phyloP scores from a whole-genome alignment of 768 basidiomycete species.

The Austroboletus eburneus region DNA sequence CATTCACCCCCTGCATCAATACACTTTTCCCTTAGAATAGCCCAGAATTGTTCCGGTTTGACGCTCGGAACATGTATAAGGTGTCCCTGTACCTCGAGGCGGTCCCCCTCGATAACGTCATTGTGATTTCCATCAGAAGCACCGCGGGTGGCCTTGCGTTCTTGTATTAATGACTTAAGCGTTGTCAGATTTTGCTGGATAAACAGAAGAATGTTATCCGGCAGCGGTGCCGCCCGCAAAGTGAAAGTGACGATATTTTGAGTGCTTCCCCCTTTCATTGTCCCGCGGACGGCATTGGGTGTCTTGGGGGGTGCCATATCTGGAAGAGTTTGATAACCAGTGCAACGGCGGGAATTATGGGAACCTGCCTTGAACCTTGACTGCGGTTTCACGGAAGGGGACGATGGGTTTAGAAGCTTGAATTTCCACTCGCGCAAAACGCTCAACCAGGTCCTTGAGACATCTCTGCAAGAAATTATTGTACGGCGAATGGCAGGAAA shows the following conservation, averaged over 20 bases:
- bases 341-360: not conserved
- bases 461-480: slow-evolving; percentile 62
- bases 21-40: slow-evolving; percentile 57
- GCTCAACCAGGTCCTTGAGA: slow-evolving; percentile 90
- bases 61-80: slow-evolving; percentile 60
- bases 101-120: slow-evolving; percentile 32
- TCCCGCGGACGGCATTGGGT: slow-evolving; percentile 66
- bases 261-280: slow-evolving; percentile 63
- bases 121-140: slow-evolving; percentile 6
- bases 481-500: not conserved
- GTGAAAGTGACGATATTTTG: slow-evolving; percentile 76
- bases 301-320: slow-evolving; percentile 89
- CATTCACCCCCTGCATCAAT: slow-evolving; percentile 73
- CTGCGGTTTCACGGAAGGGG: slow-evolving; percentile 93
- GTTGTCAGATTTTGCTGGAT: slow-evolving; percentile 66
- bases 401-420: slow-evolving; percentile 95
- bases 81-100: slow-evolving; percentile 50
- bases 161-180: slow-evolving; percentile 58
- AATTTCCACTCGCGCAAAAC: slow-evolving; percentile 91
- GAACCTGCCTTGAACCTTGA: slow-evolving; percentile 64
- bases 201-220: slow-evolving; percentile 66
- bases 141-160: slow-evolving; percentile 38
- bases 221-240: slow-evolving; percentile 79
- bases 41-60: slow-evolving; percentile 78
- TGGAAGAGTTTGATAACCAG: slow-evolving; percentile 25